A percentile compares a stretch with the other conserved stretches of the same genome.
phyloP scores from a whole-genome alignment of 257 asterid genomes.

The Gentiana dahurica region DNA sequence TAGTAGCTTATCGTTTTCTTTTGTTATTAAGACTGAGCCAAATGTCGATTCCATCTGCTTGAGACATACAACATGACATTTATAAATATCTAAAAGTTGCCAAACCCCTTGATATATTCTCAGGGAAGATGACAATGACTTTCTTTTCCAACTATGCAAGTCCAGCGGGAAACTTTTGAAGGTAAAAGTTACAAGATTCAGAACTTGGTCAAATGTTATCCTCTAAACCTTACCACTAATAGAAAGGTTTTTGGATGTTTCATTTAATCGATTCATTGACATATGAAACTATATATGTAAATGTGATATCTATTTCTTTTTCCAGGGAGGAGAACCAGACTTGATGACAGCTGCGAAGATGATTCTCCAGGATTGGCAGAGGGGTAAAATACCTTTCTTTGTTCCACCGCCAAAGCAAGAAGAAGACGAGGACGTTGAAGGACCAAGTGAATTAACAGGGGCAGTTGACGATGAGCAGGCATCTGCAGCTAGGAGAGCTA shows the following conservation, averaged over 20 bases:
- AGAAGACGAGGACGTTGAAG: constrained; percentile 18
- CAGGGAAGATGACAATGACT: constrained; percentile 83
- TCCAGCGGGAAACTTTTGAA: constrained; percentile 73
- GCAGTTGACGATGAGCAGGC: constrained; percentile 29
- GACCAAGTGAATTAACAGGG: constrained; percentile 19
- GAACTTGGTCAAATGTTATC: neutral
- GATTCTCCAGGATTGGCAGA: constrained; percentile 94
- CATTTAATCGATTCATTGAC: no score
- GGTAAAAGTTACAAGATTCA: constrained; percentile 25
- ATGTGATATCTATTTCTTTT: no score
- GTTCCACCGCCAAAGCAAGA: constrained; percentile 49
- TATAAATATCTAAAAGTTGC: neutral
- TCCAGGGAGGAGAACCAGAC: constrained; percentile 96
- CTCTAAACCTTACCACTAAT: no score
- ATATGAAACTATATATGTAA: no score
- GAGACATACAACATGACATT: neutral
- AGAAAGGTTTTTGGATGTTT: no score
- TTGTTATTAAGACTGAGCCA: no score
- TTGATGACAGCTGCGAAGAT: constrained; percentile 79
- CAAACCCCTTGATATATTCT: neutral
- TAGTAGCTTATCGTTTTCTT: no score
- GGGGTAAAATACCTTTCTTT: constrained; percentile 81
- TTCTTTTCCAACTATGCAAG: constrained; percentile 85
- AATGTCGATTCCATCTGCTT: no score
- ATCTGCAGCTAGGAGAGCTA: constrained; percentile 50